These are phyloP conservation scores for Monilinia aucupariae DNA, from an alignment of 2,329 filamentous ascomycete genomes.

Conservation along the genomic window DNA sequence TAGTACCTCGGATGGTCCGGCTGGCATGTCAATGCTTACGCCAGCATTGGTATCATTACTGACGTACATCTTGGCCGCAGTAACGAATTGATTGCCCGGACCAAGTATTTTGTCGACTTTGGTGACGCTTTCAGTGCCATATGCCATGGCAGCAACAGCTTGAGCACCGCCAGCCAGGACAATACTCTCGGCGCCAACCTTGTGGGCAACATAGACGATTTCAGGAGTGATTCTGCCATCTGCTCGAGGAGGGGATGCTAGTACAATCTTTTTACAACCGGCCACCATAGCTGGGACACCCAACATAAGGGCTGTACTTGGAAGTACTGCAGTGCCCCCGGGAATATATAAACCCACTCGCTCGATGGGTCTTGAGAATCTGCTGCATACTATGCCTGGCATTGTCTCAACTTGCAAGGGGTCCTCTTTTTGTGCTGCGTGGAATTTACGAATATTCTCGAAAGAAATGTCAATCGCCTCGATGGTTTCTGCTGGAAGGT, in stretches of 20 bases:
- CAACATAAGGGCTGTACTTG: conserved; percentile 94
- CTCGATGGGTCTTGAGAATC: conserved; percentile 88
- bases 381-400: conserved; percentile 92
- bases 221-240: conserved; percentile 92
- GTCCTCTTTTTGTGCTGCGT: conserved; percentile 82
- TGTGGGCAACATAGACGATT: conserved; percentile 96
- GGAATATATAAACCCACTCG: conserved; percentile 95
- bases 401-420: conserved; percentile 88
- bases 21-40: conserved; percentile 97
- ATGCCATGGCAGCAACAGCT: conserved; percentile 93
- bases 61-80: conserved; percentile 96
- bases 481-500: conserved; percentile 74
- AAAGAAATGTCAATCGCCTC: conserved; percentile 91
- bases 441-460: conserved; percentile 92
- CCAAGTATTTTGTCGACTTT: conserved; percentile 99
- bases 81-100: conserved; percentile 97
- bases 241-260: conserved; percentile 83
- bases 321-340: conserved; percentile 92
- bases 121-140: conserved; percentile 86
- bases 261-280: conserved; percentile 88
- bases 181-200: conserved; percentile 91
- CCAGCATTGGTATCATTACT: conserved; percentile 94
- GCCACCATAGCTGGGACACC: conserved; percentile 97
- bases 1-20: conserved; percentile 93
- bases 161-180: conserved; percentile 94